Percentiles rank a stretch among this genome's conserved stretches.
Conservation (phyloP, 805 yeast species). For the Wickerhamiella qilinensis region DNA sequence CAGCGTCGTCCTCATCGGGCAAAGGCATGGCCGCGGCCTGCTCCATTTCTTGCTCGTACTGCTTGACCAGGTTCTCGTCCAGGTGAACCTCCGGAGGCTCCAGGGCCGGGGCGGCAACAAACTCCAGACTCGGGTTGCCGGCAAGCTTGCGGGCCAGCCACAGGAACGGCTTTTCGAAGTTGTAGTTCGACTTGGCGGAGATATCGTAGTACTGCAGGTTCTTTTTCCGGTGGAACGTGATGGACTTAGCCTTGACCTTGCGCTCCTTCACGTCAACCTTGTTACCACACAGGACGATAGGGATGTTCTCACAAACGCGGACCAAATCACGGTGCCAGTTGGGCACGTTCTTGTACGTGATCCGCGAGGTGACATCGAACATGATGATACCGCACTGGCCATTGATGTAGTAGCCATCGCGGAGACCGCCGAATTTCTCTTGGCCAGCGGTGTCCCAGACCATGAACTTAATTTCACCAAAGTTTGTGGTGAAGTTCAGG, state of each 20-base stretch:
- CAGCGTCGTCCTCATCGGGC: slow-evolving; percentile 99
- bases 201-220: slow-evolving; percentile 98
- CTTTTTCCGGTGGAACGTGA: slow-evolving; percentile 99
- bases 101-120: slow-evolving; percentile 97
- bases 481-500: slow-evolving; percentile 93
- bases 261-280: slow-evolving; percentile 99
- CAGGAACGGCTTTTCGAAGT: slow-evolving; percentile 98
- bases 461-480: slow-evolving; percentile 96
- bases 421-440: slow-evolving; percentile 98
- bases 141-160: slow-evolving; percentile 99
- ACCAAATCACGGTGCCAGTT: slow-evolving; percentile 99
- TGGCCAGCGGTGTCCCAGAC: slow-evolving; percentile 99
- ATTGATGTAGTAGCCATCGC: slow-evolving; percentile 98
- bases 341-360: slow-evolving; percentile 98
- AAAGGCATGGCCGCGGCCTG: slow-evolving; percentile 98
- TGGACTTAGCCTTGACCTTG: slow-evolving; percentile 98
- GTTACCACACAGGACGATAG: slow-evolving; percentile 98
- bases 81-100: slow-evolving; percentile 99
- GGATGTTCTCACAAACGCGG: slow-evolving; percentile 99
- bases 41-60: slow-evolving; percentile 98
- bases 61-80: slow-evolving; percentile 90
- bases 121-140: slow-evolving; percentile 95
- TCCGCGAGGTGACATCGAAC: slow-evolving; percentile 99
- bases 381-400: slow-evolving; percentile 99
- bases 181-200: slow-evolving; percentile 98